Percentiles rank a stretch among this genome's conserved stretches.
These are phyloP conservation scores for Phaseolus lunatus DNA, from an alignment of 306 rosid species.

Conservation along the genomic window DNA sequence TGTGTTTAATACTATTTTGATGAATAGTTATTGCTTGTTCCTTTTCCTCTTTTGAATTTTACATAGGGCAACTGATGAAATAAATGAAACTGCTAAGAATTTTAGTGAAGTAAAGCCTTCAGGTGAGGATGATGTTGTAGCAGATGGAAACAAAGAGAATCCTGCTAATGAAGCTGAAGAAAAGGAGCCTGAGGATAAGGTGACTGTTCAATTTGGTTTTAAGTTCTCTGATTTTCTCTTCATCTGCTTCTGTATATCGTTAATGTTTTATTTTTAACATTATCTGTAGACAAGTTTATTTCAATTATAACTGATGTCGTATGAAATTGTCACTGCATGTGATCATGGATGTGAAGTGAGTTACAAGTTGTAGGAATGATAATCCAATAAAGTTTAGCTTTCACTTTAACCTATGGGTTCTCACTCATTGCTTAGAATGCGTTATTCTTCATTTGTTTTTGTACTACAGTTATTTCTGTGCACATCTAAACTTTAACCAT, in stretches of 20 bases:
- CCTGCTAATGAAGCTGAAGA: conserved; percentile 61
- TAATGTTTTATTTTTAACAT: neutral
- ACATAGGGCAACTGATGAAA: conserved; percentile 61
- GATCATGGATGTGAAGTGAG: neutral
- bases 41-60: neutral
- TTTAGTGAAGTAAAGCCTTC: conserved; percentile 57
- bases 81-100: conserved; percentile 58
- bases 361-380: neutral
- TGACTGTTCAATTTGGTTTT: conserved; percentile 14
- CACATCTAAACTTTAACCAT: neutral
- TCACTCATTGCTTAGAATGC: too few relatives aligned
- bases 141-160: conserved; percentile 63
- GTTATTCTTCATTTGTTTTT: neutral
- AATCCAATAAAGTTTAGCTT: conserved; percentile 20
- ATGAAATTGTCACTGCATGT: neutral
- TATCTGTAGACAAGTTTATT: neutral
- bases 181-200: conserved; percentile 78
- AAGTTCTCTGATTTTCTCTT: neutral
- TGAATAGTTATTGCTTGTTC: neutral
- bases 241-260: neutral
- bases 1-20: neutral
- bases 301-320: neutral
- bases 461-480: neutral
- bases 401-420: neutral
- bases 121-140: conserved; percentile 50